A percentile compares a stretch with the other conserved stretches of the same genome.
Evolutionary conservation across 177 flowering plant species (phyloP).

Genomic region (Vitis hybrid): DNA sequence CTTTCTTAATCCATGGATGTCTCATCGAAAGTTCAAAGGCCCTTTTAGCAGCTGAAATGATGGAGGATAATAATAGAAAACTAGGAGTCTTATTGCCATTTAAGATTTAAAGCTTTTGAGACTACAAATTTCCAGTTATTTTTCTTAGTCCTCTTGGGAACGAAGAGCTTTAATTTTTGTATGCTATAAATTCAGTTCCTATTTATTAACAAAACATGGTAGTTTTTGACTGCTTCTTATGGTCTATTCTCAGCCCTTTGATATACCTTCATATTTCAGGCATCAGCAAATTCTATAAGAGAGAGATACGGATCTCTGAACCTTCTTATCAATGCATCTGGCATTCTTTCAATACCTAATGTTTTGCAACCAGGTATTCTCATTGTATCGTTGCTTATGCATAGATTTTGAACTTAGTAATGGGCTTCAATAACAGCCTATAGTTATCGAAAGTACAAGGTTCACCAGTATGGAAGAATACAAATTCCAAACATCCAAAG

Average conservation of each 20-base stretch:
- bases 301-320: conserved; percentile 71
- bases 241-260: not conserved
- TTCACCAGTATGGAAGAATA: too few species aligned
- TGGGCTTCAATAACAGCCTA: not conserved
- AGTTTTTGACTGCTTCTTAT: not conserved
- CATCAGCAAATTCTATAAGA: conserved; percentile 50
- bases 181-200: not conserved
- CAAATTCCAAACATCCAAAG: too few species aligned
- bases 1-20: too few species aligned
- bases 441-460: too few species aligned
- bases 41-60: too few species aligned
- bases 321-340: conserved; percentile 83
- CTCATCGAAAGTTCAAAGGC: too few species aligned
- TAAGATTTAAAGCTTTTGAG: too few species aligned
- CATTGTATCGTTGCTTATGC: not conserved
- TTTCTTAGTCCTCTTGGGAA: too few species aligned
- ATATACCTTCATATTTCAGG: conserved; percentile 44
- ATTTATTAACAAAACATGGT: not conserved
- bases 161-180: too few species aligned
- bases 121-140: too few species aligned
- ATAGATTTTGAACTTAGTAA: not conserved
- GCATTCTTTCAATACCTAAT: conserved; percentile 78
- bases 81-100: too few species aligned
- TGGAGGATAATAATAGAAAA: too few species aligned
- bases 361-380: conserved; percentile 78